Evolutionary conservation across 2,329 filamentous ascomycete genomes (phyloP).

Genomic region (Epichloe uncinata): DNA sequence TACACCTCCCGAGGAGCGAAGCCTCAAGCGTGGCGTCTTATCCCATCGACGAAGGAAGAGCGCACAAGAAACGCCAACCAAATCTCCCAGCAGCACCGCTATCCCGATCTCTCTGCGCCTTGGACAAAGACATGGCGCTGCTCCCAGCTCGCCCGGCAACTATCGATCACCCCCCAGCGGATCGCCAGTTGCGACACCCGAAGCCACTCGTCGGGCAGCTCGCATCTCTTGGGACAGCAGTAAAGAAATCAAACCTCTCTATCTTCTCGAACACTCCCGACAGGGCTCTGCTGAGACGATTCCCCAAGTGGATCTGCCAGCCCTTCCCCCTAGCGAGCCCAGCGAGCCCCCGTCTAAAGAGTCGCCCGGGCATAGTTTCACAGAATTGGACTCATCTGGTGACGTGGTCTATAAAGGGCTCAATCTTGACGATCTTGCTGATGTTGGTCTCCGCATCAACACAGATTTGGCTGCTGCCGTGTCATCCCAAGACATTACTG

Average conservation of each 20-base stretch:
- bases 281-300: slow-evolving; percentile 22
- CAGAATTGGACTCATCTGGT: slow-evolving; percentile 13
- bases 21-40: slow-evolving; percentile 24
- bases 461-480: slow-evolving; percentile 21
- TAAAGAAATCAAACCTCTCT: slow-evolving; percentile 67
- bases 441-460: slow-evolving; percentile 25
- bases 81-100: slow-evolving; percentile 43
- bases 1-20: slow-evolving; percentile 37
- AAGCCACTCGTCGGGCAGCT: slow-evolving; percentile 25
- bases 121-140: slow-evolving; percentile 26
- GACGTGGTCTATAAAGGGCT: slow-evolving; percentile 15
- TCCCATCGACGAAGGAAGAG: slow-evolving; percentile 36
- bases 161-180: slow-evolving; percentile 26
- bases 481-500: slow-evolving; percentile 34
- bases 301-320: slow-evolving; percentile 29
- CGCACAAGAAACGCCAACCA: slow-evolving; percentile 31
- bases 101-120: slow-evolving; percentile 44
- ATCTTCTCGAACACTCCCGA: slow-evolving; percentile 56
- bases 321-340: slow-evolving; percentile 31
- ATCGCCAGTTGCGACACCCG: slow-evolving; percentile 20
- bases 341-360: slow-evolving; percentile 16
- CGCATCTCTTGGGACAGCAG: slow-evolving; percentile 49
- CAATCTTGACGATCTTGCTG: slow-evolving; percentile 9
- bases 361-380: slow-evolving; percentile 21
- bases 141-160: slow-evolving; percentile 28